Evolutionary conservation across 2,329 filamentous ascomycete genomes (phyloP).

Genomic region (Diaporthe longicolla): DNA sequence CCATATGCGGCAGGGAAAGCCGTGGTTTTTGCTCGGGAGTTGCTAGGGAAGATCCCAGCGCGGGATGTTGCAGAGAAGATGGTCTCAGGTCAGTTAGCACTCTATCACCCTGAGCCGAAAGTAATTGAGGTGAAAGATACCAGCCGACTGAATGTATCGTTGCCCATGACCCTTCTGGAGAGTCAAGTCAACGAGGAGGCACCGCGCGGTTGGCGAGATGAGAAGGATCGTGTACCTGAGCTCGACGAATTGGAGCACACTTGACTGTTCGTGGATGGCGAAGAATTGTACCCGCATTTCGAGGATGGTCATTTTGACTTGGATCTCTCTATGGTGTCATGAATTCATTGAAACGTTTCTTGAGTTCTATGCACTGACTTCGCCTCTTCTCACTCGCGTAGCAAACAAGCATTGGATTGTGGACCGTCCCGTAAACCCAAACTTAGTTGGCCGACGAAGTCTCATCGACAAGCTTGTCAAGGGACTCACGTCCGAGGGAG

Average conservation of each 20-base stretch:
- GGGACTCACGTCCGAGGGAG: neutral
- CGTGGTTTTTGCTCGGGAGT: constrained; percentile 48
- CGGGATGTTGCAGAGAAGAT: neutral
- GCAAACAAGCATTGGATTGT: constrained; percentile 5
- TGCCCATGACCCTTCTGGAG: neutral
- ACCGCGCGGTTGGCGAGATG: neutral
- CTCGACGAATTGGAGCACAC: too few relatives aligned
- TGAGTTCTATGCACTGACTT: neutral
- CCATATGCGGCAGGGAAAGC: constrained; percentile 52
- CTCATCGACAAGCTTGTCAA: neutral
- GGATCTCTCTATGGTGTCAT: too few relatives aligned
- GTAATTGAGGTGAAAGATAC: neutral
- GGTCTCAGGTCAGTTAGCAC: neutral
- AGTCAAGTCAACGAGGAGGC: neutral
- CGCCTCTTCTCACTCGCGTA: neutral
- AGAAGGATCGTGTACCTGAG: neutral
- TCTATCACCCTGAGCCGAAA: neutral
- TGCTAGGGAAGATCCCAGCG: constrained; percentile 36
- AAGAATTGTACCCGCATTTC: too few relatives aligned
- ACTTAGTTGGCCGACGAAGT: neutral
- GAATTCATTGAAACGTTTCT: too few relatives aligned
- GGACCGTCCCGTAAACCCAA: neutral
- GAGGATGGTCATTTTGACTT: too few relatives aligned
- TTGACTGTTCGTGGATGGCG: too few relatives aligned
- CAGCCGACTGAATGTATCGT: too few relatives aligned